phyloP scores from a whole-genome alignment of 148 eudicot genomes.

The Vaccinium corymbosum region DNA sequence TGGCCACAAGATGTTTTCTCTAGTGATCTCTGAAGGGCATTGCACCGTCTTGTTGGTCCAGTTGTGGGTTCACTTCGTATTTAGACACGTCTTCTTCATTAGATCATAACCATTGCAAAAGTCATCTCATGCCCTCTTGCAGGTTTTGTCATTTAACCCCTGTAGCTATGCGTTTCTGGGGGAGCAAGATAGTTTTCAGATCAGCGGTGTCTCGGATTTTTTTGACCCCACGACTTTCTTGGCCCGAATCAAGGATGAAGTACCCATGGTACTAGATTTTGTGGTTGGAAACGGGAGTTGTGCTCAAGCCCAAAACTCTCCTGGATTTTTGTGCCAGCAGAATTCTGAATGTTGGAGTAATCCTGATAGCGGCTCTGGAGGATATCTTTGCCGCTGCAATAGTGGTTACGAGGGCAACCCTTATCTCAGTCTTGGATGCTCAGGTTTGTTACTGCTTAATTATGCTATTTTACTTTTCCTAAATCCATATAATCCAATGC shows the following conservation, averaged over 20 bases:
- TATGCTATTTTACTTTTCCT: neutral
- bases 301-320: constrained; percentile 7
- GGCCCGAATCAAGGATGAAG: neutral
- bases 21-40: too few relatives aligned
- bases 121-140: neutral
- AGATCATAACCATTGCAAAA: neutral
- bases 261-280: constrained; percentile 43
- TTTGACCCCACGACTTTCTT: constrained; percentile 1
- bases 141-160: constrained; percentile 7
- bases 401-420: constrained; percentile 27
- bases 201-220: constrained; percentile 14
- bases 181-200: constrained; percentile 1
- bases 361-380: constrained; percentile 9
- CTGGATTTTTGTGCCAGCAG: constrained; percentile 16
- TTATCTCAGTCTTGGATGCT: constrained; percentile 25
- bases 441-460: constrained; percentile 6
- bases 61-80: too few relatives aligned
- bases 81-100: neutral
- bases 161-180: constrained; percentile 27
- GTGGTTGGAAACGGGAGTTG: constrained; percentile 32
- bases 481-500: neutral
- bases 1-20: too few relatives aligned
- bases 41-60: too few relatives aligned
- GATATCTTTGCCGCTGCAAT: constrained; percentile 31
- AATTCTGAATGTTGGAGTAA: constrained; percentile 20